phyloP scores from a whole-genome alignment of 2,329 filamentous ascomycete species.

The Fusarium sp. region DNA sequence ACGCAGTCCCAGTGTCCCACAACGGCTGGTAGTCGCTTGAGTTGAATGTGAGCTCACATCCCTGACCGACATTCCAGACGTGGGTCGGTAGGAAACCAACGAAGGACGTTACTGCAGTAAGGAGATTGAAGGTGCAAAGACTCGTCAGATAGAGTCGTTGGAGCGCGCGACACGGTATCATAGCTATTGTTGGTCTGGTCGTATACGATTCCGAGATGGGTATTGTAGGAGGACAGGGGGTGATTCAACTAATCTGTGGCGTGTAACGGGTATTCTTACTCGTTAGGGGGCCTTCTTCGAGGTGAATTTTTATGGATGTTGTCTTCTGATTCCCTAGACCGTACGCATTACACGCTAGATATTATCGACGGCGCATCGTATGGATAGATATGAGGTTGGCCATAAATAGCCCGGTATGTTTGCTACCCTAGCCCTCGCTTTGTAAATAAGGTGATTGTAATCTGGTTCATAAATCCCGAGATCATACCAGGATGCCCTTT shows the following conservation, averaged over 20 bases:
- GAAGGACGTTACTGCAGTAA: conserved; percentile 48
- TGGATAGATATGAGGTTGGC: not conserved
- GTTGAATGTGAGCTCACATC: conserved; percentile 43
- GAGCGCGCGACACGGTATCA: conserved; percentile 42
- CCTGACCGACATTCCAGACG: conserved; percentile 49
- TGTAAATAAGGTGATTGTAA: conserved; percentile 10
- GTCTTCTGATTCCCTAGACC: not conserved
- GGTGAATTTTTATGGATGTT: conserved; percentile 24
- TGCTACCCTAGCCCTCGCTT: conserved; percentile 13
- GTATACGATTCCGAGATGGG: conserved; percentile 30
- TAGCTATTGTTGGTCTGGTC: conserved; percentile 40
- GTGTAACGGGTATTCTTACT: conserved; percentile 15
- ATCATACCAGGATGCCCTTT: conserved; percentile 27
- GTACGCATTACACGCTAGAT: not conserved
- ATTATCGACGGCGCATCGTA: not conserved
- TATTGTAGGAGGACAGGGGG: conserved; percentile 32
- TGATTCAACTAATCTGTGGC: conserved; percentile 23
- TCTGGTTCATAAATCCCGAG: conserved; percentile 26
- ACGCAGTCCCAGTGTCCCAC: conserved; percentile 38
- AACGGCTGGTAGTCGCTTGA: conserved; percentile 31
- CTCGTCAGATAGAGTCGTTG: conserved; percentile 44
- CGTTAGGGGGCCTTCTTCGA: conserved; percentile 2
- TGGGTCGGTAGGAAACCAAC: conserved; percentile 41
- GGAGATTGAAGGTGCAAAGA: conserved; percentile 48
- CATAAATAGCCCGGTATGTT: conserved; percentile 9